A percentile compares a stretch with the other conserved stretches of the same genome.
phyloP scores from a whole-genome alignment of 495 filamentous ascomycete species.

The Trichoderma virens region DNA sequence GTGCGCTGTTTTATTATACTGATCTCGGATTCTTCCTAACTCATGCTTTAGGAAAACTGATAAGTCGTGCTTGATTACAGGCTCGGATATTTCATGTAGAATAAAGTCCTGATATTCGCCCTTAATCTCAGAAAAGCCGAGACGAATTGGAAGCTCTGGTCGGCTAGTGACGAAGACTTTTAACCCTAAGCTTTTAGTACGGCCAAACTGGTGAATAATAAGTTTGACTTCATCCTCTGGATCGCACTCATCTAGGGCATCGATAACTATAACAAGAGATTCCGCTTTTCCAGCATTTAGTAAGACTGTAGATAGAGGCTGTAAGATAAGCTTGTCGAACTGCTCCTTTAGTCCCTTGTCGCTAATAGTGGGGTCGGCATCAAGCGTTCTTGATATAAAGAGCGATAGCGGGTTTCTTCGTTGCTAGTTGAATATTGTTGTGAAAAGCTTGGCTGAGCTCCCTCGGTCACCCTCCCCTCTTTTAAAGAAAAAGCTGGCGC shows the following conservation, averaged over 20 bases:
- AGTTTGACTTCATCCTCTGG: constrained; percentile 28
- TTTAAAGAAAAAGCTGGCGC: constrained; percentile 47
- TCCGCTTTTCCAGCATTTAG: no score
- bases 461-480: constrained; percentile 36
- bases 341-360: constrained; percentile 35
- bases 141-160: constrained; percentile 37
- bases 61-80: constrained; percentile 29
- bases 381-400: constrained; percentile 28
- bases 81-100: constrained; percentile 25
- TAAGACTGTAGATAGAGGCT: constrained; percentile 30
- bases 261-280: constrained; percentile 38
- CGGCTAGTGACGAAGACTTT: constrained; percentile 31
- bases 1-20: constrained; percentile 17
- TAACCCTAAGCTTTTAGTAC: constrained; percentile 12
- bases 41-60: constrained; percentile 23
- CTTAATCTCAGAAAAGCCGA: constrained; percentile 21
- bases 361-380: constrained; percentile 27
- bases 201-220: constrained; percentile 31
- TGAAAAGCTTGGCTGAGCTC: constrained; percentile 33
- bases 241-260: constrained; percentile 49
- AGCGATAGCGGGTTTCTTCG: constrained; percentile 20
- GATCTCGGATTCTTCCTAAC: constrained; percentile 18
- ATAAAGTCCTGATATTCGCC: constrained; percentile 23
- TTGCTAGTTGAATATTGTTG: constrained; percentile 39
- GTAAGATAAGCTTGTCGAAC: constrained; percentile 41